A percentile compares a stretch with the other conserved stretches of the same genome.
These are phyloP conservation scores for Aphanocladium album DNA, from an alignment of 2,329 filamentous ascomycete genomes.

Conservation along the genomic window DNA sequence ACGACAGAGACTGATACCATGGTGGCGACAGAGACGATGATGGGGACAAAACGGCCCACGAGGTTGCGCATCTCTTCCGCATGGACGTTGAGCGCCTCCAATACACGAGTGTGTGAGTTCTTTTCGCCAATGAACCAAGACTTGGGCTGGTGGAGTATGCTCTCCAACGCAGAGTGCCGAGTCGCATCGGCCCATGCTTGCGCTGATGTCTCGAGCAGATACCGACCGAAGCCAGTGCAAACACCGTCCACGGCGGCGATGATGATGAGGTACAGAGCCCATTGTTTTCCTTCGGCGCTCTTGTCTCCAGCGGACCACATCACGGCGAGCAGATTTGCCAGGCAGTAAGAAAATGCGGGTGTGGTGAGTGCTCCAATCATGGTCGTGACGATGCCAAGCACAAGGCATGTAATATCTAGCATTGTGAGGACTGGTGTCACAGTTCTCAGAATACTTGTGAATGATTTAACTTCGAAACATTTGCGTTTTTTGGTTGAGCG, in stretches of 20 bases:
- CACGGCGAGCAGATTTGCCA: slow-evolving; percentile 65
- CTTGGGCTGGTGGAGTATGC: slow-evolving; percentile 69
- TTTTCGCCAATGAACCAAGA: slow-evolving; percentile 70
- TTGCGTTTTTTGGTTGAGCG: background rate
- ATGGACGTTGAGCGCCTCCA: slow-evolving; percentile 70
- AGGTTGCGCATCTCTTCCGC: slow-evolving; percentile 85
- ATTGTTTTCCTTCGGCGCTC: slow-evolving; percentile 50
- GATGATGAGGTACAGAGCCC: slow-evolving; percentile 64
- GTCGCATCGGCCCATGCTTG: slow-evolving; percentile 74
- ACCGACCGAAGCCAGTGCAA: slow-evolving; percentile 62
- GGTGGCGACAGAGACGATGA: slow-evolving; percentile 58
- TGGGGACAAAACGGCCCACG: slow-evolving; percentile 70
- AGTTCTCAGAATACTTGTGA: background rate
- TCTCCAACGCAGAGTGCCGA: slow-evolving; percentile 61
- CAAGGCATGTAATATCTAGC: slow-evolving; percentile 51
- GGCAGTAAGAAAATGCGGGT: slow-evolving; percentile 70
- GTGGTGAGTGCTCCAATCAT: slow-evolving; percentile 61
- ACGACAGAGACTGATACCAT: slow-evolving; percentile 65
- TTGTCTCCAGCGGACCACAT: slow-evolving; percentile 56
- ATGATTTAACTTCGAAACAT: background rate
- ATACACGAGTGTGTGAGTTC: slow-evolving; percentile 60
- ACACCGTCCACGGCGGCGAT: slow-evolving; percentile 64
- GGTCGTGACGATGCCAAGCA: slow-evolving; percentile 52
- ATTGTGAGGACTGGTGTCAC: slow-evolving; percentile 56
- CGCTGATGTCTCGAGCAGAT: slow-evolving; percentile 64